Conservation (phyloP, 768 basidiomycete genomes). For the Pulveroboletus sp. region DNA sequence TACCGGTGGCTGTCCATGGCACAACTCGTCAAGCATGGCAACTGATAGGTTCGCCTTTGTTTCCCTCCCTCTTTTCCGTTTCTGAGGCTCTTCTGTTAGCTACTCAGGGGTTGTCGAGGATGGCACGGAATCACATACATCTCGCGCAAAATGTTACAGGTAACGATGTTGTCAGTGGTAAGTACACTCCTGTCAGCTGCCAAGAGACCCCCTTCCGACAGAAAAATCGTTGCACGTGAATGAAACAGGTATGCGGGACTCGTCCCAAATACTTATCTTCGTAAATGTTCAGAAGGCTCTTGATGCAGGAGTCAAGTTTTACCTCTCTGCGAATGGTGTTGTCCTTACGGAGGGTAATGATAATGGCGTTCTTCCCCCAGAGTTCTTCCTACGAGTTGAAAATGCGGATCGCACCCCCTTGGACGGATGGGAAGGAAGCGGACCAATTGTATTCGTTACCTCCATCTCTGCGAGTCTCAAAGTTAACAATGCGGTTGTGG, state of each 20-base stretch:
- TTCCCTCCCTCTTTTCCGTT: not conserved
- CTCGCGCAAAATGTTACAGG: conserved; percentile 74
- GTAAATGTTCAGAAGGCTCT: conserved; percentile 70
- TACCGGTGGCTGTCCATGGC: conserved; percentile 82
- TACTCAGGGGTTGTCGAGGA: conserved; percentile 68
- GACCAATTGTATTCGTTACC: not conserved
- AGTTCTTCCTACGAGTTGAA: conserved; percentile 71
- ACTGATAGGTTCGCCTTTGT: conserved; percentile 48
- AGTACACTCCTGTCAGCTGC: conserved; percentile 20
- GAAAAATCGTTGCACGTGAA: not conserved
- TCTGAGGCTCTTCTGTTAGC: conserved; percentile 35
- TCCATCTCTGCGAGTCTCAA: not conserved
- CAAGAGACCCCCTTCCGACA: not conserved
- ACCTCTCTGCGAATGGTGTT: conserved; percentile 82
- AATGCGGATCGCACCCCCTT: conserved; percentile 27
- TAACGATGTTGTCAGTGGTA: conserved; percentile 71
- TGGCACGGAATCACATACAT: conserved; percentile 91
- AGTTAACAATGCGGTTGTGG: not conserved
- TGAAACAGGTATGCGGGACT: conserved; percentile 69
- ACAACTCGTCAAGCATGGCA: conserved; percentile 69
- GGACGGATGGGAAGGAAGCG: conserved; percentile 21
- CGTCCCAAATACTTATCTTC: conserved; percentile 76
- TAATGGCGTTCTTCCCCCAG: conserved; percentile 52
- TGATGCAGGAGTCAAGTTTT: conserved; percentile 65
- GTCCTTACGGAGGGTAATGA: conserved; percentile 78